Evolutionary conservation across 2,329 filamentous ascomycete genomes (phyloP), one percentile per base, ranked within the genome.

Genomic region (Sclerotinia subarctica): DNA sequence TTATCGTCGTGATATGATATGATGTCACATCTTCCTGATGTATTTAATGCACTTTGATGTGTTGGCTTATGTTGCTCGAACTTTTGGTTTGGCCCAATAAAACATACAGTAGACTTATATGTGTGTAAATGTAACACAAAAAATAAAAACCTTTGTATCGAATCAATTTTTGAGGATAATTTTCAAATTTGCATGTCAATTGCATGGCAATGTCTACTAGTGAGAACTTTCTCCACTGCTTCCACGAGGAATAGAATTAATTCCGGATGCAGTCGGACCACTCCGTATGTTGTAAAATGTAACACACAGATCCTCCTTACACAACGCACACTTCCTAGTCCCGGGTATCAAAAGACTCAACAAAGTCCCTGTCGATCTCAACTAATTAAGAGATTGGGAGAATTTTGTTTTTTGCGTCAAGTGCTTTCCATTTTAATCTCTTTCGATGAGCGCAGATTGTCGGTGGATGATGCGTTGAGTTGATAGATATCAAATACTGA

Each of bases 31-130:
- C 1, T 49, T 4, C 32, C 17, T 63, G 46, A 51, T 63, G 32
- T 51, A 32, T 35, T 63, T 44, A 11, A 46, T 46, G 10, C 2
- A 29, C 26, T n/a, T 63, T 63, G 59, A 63, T 63, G 59, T 63
- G 59, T 15, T 63, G 59, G 46, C 59, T 62, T 38, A 26, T 46
- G 59, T 63, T 38, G 59, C 46, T 58, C 54, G n/a, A 17, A 26
- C 24, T 26, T 44, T 56, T 10, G 5, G 35, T 44, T 35, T 44
- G 38, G n/a, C n/a, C 59, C 59, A 63, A 63, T 63, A 52, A 51
- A 38, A 63, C 32, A 59, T 15, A 62, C 46, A 62, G 15, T n/a
- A 51, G 29, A 19, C 15, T 38, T 11, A n/a, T 13, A 26, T 59
- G 5, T 26, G 42, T 60, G 21, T 35, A 11, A 35, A 49, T 49